Evolutionary conservation across 352 stramenopile genomes (phyloP).

Genomic region (Thalassiosira livingstoniorum): DNA sequence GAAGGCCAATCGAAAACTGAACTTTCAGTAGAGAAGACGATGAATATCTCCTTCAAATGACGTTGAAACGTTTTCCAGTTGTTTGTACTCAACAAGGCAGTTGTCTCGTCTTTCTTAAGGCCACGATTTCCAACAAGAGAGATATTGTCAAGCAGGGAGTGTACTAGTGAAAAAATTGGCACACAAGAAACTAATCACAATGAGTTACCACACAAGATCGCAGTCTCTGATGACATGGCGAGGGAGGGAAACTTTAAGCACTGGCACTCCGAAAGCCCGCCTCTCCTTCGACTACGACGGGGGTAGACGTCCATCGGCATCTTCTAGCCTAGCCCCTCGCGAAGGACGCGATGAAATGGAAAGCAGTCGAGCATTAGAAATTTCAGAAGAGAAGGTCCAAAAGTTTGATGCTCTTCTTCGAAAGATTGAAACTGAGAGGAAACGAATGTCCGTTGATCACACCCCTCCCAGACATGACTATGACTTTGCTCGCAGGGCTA

Average conservation of each 20-base stretch:
- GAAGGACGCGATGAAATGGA: conserved; percentile 8
- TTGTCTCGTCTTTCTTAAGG: too few species aligned
- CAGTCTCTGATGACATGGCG: conserved; percentile 14
- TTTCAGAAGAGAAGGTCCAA: conserved; percentile 7
- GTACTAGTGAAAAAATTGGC: too few species aligned
- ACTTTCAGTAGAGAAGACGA: too few species aligned
- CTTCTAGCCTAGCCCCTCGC: background rate
- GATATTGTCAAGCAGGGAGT: too few species aligned
- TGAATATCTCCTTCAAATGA: too few species aligned
- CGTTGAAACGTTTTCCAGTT: too few species aligned
- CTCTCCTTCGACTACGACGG: background rate
- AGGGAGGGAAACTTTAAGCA: background rate
- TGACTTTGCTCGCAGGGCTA: conserved; percentile 40
- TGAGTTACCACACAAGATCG: too few species aligned
- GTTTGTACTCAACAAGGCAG: too few species aligned
- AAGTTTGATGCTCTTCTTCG: conserved; percentile 16
- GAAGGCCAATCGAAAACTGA: too few species aligned
- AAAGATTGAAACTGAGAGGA: background rate
- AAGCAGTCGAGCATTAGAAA: background rate
- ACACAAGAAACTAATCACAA: too few species aligned
- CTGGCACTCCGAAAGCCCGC: background rate
- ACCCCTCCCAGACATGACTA: background rate
- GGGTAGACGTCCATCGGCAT: background rate
- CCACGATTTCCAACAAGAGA: too few species aligned
- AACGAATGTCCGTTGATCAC: background rate